Evolutionary conservation across 2,329 filamentous ascomycete genomes (phyloP).

Genomic region (Macroventuria anomochaeta): DNA sequence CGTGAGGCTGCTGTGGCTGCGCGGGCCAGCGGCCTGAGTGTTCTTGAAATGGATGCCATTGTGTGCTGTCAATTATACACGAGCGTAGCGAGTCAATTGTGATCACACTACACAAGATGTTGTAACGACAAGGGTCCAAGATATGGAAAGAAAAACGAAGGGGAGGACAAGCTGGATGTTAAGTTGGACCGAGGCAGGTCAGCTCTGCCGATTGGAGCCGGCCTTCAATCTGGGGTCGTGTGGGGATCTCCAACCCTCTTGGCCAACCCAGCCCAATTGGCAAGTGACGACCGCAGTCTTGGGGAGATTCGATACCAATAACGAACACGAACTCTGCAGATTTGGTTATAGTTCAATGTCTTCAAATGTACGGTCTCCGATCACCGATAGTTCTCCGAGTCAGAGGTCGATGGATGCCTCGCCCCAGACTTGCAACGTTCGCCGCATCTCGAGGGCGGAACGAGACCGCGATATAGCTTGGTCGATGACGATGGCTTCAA

Average conservation of each 20-base stretch:
- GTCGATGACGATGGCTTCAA: slow-evolving; percentile 5
- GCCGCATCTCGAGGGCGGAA: not conserved
- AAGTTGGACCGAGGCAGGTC: slow-evolving; percentile 12
- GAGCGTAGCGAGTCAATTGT: too few relatives aligned
- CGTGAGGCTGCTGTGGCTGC: slow-evolving; percentile 36
- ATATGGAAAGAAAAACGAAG: not conserved
- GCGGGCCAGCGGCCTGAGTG: slow-evolving; percentile 41
- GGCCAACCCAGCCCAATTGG: slow-evolving; percentile 5
- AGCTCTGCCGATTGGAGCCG: slow-evolving; percentile 21
- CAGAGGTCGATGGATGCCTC: not conserved
- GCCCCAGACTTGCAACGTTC: not conserved
- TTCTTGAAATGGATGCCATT: slow-evolving; percentile 44
- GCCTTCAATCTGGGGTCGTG: slow-evolving; percentile 14
- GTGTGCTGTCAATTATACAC: too few relatives aligned
- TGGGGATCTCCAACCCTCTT: not conserved
- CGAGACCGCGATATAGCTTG: not conserved
- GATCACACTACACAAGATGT: not conserved
- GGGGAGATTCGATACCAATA: too few relatives aligned
- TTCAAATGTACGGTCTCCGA: too few relatives aligned
- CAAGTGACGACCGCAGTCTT: slow-evolving; percentile 9
- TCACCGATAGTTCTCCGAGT: slow-evolving; percentile 4
- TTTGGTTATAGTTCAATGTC: too few relatives aligned
- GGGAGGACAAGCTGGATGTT: slow-evolving; percentile 2
- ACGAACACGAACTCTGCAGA: too few relatives aligned
- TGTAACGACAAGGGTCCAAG: not conserved